Percentiles rank a stretch among this genome's conserved stretches.
These are phyloP conservation scores for Nakataea oryzae DNA, from an alignment of 2,329 filamentous ascomycete species.

Conservation along the genomic window DNA sequence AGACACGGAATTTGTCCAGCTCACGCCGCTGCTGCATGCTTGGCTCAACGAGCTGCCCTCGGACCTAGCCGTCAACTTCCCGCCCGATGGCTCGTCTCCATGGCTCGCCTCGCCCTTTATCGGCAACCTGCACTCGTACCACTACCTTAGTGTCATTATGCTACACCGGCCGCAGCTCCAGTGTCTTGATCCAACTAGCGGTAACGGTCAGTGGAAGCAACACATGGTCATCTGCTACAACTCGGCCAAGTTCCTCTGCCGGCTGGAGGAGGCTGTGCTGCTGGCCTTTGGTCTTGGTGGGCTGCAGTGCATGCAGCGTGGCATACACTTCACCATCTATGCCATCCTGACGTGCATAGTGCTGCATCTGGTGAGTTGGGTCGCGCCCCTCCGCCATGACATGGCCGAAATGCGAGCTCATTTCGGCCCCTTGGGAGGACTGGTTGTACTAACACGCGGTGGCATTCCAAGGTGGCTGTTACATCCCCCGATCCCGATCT, in stretches of 20 bases:
- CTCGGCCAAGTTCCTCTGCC: constrained; percentile 75
- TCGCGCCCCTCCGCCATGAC: neutral
- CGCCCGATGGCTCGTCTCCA: constrained; percentile 66
- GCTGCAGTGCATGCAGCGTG: constrained; percentile 83
- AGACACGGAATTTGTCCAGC: constrained; percentile 70
- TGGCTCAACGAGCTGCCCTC: constrained; percentile 70
- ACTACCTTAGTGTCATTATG: constrained; percentile 75
- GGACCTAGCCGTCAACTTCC: constrained; percentile 70
- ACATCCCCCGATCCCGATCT: constrained; percentile 88
- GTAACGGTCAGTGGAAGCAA: constrained; percentile 71
- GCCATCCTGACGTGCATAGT: constrained; percentile 84
- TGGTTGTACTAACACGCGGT: neutral
- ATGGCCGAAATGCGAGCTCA: neutral
- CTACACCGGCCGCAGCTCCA: constrained; percentile 79
- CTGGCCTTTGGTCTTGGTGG: constrained; percentile 68
- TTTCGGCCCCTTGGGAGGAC: constrained; percentile 5
- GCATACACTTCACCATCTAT: constrained; percentile 94
- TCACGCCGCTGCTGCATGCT: constrained; percentile 65
- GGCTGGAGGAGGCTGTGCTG: constrained; percentile 74
- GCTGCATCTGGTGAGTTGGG: constrained; percentile 71
- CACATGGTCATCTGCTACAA: constrained; percentile 81
- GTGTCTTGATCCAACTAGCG: constrained; percentile 59
- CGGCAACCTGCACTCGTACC: constrained; percentile 83
- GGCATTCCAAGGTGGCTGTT: constrained; percentile 60
- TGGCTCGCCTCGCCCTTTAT: constrained; percentile 82